These are phyloP conservation scores for Lasiosphaeria hispida DNA, from an alignment of 495 filamentous ascomycete species.

Conservation along the genomic window DNA sequence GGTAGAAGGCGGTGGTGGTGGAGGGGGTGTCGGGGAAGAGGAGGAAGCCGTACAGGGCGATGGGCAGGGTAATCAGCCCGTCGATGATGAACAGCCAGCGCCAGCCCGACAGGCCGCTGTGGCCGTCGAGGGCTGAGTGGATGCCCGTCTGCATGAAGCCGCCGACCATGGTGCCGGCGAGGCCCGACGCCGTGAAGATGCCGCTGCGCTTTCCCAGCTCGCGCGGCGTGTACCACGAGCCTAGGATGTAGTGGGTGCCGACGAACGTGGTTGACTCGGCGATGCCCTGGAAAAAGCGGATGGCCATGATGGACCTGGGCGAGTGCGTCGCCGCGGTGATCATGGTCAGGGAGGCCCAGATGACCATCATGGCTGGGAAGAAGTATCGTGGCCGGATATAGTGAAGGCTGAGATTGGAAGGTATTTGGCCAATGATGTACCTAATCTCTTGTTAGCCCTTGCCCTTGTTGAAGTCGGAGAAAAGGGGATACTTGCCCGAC, in stretches of 20 bases:
- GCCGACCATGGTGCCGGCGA: constrained; percentile 50
- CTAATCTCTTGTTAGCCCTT: constrained; percentile 27
- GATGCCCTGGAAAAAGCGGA: constrained; percentile 68
- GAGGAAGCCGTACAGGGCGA: constrained; percentile 57
- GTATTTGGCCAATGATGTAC: constrained; percentile 60
- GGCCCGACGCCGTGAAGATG: constrained; percentile 53
- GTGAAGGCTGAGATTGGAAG: constrained; percentile 57
- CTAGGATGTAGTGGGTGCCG: constrained; percentile 64
- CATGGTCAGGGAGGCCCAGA: constrained; percentile 63
- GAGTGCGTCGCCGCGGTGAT: constrained; percentile 50
- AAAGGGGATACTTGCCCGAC: constrained; percentile 25
- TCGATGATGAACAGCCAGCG: constrained; percentile 65
- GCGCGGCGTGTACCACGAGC: constrained; percentile 63
- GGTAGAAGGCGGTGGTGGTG: constrained; percentile 53
- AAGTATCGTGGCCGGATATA: constrained; percentile 58
- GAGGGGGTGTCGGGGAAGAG: constrained; percentile 60
- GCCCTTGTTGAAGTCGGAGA: background rate
- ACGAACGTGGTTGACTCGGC: constrained; percentile 60
- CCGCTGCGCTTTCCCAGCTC: constrained; percentile 63
- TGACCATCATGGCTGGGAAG: constrained; percentile 59
- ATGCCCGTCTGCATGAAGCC: constrained; percentile 62
- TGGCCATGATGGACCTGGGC: constrained; percentile 58
- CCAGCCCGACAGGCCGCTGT: constrained; percentile 57
- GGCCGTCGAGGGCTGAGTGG: constrained; percentile 50
- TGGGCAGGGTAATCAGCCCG: constrained; percentile 53